Conservation (phyloP, 2,329 filamentous ascomycete genomes). For the Cadophora sp. region DNA sequence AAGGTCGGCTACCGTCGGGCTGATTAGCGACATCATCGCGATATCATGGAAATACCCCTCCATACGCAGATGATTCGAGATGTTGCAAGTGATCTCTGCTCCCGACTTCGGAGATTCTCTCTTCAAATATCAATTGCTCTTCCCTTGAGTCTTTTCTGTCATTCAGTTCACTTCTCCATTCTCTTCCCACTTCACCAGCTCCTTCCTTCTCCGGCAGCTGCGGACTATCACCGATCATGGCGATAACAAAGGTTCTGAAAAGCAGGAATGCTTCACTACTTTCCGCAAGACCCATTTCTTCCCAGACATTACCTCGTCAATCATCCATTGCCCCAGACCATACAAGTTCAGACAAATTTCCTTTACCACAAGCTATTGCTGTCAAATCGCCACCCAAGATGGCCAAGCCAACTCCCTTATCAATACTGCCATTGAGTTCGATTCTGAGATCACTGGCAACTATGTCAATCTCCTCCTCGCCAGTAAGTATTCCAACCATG, state of each 20-base stretch:
- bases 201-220: not conserved
- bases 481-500: constrained; percentile 35
- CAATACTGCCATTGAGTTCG: constrained; percentile 69
- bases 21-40: constrained; percentile 3
- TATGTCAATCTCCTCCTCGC: constrained; percentile 73
- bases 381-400: constrained; percentile 30
- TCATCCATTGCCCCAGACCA: constrained; percentile 30
- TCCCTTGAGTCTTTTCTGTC: not conserved
- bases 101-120: constrained; percentile 8
- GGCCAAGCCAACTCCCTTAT: constrained; percentile 54
- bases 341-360: constrained; percentile 26
- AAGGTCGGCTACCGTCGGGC: constrained; percentile 7
- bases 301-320: constrained; percentile 36
- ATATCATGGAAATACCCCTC: not conserved
- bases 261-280: constrained; percentile 22
- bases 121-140: constrained; percentile 1
- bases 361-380: constrained; percentile 24
- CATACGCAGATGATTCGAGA: not conserved
- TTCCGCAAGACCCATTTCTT: constrained; percentile 35
- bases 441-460: constrained; percentile 74
- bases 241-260: constrained; percentile 28
- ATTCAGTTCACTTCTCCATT: not conserved
- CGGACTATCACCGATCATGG: constrained; percentile 25
- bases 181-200: not conserved
- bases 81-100: not conserved